phyloP scores from a whole-genome alignment of 1,284 basidiomycete genomes.

The Ustilago hordei region DNA sequence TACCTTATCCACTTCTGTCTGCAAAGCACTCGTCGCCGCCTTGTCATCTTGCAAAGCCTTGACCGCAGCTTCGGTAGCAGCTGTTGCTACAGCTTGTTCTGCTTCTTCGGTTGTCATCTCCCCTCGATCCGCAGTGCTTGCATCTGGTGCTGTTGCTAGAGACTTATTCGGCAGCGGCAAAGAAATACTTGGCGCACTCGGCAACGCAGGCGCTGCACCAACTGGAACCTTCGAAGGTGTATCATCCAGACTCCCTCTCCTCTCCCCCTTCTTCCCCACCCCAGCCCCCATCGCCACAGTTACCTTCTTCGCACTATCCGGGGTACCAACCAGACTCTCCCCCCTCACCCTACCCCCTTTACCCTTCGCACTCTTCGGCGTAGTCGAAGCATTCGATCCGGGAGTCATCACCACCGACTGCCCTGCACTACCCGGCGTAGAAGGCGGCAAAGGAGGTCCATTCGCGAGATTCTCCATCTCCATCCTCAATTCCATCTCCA shows the following conservation, averaged over 20 bases:
- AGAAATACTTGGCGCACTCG: slow-evolving; percentile 29
- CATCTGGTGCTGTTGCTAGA: neutral
- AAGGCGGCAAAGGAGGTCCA: slow-evolving; percentile 36
- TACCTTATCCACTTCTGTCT: slow-evolving; percentile 26
- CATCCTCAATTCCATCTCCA: slow-evolving; percentile 46
- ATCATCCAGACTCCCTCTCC: slow-evolving; percentile 32
- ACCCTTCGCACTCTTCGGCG: slow-evolving; percentile 39
- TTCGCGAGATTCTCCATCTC: slow-evolving; percentile 53
- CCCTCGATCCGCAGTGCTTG: slow-evolving; percentile 4
- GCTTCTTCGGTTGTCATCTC: slow-evolving; percentile 50
- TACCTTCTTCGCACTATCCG: slow-evolving; percentile 13
- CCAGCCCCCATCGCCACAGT: slow-evolving; percentile 9
- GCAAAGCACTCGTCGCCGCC: slow-evolving; percentile 14
- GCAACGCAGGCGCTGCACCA: slow-evolving; percentile 21
- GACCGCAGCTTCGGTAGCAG: slow-evolving; percentile 46
- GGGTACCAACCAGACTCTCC: slow-evolving; percentile 26
- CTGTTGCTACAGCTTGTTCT: slow-evolving; percentile 34
- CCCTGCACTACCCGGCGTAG: slow-evolving; percentile 31
- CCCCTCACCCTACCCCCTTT: slow-evolving; percentile 33
- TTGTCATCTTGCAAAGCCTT: slow-evolving; percentile 36
- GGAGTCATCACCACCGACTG: slow-evolving; percentile 28
- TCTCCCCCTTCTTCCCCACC: slow-evolving; percentile 17
- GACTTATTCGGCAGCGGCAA: slow-evolving; percentile 17
- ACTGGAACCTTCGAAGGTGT: slow-evolving; percentile 32
- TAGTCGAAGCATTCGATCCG: slow-evolving; percentile 25